Evolutionary conservation across 148 eudicot genomes (phyloP), one percentile per base, ranked within the genome.

Genomic region (Silene uniflora): DNA sequence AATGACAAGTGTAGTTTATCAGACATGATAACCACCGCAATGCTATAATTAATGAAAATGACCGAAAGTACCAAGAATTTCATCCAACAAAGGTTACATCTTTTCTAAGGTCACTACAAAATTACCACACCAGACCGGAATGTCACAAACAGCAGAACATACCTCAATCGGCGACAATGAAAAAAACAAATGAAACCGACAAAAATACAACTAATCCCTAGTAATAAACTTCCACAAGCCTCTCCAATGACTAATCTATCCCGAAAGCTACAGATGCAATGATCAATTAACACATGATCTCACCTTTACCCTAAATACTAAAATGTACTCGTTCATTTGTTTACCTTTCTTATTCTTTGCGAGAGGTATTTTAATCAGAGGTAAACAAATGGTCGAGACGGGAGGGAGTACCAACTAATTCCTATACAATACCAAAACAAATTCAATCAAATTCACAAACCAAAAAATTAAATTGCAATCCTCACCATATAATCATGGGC

Each of bases 401-500:
- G 4, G 35, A 32, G 35, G 5, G 35, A 32, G 29, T 27, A 27
- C 39, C 2, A 70, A 11, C 6, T 44, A 66, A 68, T 42, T 68
- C 55, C 55, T 35, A 35, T 35, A 22, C 3, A 68, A 69, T 21
- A 69, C 54, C 54, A 21, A 21, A 25, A 7, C 39, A 24, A 63
- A 63, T 9, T 32, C 35, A 24, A 63, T 11, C 47, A 29, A 66
- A 66, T 16, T 66, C 66, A 62, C n/a, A 62, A 10, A 62, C 35
- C 35, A 35, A 62, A 1, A 62, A 19, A 62, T 62, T 62, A 35
- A 29, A 21, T 39, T 39, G 35, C 73, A 71, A 78, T 81, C 69
- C 88, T 85, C 79, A 84, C 87, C 85, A 84, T 78, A 73, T 75
- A 75, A 76, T 81, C 90, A 62, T 76, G 84, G 21, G 78, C 75